phyloP scores from a whole-genome alignment of 2,329 filamentous ascomycete genomes.

The Phialophora chinensis region DNA sequence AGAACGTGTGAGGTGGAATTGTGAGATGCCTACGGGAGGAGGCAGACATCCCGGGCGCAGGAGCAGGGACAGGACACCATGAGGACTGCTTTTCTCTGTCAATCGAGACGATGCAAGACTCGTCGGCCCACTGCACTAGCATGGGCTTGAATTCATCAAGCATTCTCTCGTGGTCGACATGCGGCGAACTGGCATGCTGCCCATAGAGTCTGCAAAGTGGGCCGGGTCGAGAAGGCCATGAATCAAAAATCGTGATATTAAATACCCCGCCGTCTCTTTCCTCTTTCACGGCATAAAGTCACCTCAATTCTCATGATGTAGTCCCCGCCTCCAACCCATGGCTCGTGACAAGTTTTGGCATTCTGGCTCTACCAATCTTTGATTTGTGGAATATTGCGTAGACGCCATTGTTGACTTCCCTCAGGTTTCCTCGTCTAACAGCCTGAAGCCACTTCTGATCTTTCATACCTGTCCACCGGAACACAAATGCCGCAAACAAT shows the following conservation, averaged over 20 bases:
- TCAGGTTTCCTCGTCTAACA: neutral
- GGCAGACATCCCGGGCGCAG: neutral
- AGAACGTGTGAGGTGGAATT: neutral
- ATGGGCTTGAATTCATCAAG: neutral
- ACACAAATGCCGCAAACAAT: slow-evolving; percentile 48
- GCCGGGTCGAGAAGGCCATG: neutral
- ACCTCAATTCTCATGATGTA: neutral
- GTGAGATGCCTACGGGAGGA: neutral
- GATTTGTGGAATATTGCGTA: neutral
- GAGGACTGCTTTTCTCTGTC: neutral
- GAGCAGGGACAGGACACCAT: neutral
- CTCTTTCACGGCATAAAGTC: neutral
- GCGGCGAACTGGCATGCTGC: neutral
- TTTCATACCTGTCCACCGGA: neutral
- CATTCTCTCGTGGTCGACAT: neutral
- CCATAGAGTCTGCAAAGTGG: neutral
- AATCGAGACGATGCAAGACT: neutral
- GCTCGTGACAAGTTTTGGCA: neutral
- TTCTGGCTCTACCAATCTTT: neutral
- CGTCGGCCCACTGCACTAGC: neutral
- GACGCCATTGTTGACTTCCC: no score
- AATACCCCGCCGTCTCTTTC: neutral
- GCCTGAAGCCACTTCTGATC: neutral
- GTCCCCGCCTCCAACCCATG: neutral
- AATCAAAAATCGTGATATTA: neutral